Conservation (phyloP, 495 filamentous ascomycete species). For the Penicillium canariense region DNA sequence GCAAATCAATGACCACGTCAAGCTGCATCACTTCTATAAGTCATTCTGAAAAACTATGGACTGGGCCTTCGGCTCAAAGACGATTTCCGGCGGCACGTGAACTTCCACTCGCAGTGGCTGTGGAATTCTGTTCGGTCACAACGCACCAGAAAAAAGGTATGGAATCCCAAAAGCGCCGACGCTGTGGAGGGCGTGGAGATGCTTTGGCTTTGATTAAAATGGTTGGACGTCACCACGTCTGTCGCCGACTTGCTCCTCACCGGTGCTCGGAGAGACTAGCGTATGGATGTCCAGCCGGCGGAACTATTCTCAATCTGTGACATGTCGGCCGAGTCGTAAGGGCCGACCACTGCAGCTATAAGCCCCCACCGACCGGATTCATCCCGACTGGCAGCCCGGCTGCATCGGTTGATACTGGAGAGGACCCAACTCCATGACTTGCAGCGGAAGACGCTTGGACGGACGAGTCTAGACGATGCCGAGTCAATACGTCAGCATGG, state of each 20-base stretch:
- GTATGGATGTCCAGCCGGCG: background rate
- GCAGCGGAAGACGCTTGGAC: background rate
- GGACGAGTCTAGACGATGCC: background rate
- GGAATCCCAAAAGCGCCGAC: no score
- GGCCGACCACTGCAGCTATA: background rate
- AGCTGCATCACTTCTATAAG: background rate
- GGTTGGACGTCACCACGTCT: no score
- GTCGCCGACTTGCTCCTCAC: no score
- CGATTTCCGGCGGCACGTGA: background rate
- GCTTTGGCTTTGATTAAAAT: no score
- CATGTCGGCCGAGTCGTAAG: background rate
- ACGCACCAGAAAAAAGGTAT: no score
- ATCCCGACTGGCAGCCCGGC: background rate
- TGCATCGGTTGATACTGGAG: background rate
- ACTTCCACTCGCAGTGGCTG: background rate
- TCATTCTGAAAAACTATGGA: background rate
- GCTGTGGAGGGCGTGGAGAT: no score
- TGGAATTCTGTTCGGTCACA: no score
- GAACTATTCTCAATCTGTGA: background rate
- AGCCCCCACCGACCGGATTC: background rate
- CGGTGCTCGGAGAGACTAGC: no score
- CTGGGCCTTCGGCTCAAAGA: background rate
- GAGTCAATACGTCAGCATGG: background rate
- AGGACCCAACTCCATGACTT: background rate
- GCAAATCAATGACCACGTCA: background rate